phyloP scores from a whole-genome alignment of 345 rosid genomes.

The Citropsis articulata region DNA sequence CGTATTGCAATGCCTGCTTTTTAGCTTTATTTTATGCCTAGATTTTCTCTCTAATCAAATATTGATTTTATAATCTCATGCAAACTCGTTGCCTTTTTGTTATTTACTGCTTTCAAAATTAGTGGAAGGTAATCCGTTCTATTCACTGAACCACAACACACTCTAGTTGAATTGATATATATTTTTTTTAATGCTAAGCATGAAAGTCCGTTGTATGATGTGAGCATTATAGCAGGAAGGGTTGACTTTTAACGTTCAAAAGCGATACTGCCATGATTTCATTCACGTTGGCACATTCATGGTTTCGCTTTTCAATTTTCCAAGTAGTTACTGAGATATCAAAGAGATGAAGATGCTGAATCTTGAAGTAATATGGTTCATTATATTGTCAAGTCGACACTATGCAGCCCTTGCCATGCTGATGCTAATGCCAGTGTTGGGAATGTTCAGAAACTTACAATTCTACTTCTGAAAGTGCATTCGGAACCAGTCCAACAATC shows the following conservation, averaged over 20 bases:
- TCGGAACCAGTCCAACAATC: conserved; percentile 20
- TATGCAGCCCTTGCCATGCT: conserved; percentile 13
- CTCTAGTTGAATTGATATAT: background rate
- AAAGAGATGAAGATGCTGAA: conserved; percentile 10
- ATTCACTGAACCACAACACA: background rate
- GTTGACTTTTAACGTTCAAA: background rate
- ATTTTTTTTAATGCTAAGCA: background rate
- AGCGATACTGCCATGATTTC: background rate
- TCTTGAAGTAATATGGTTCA: background rate
- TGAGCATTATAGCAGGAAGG: background rate
- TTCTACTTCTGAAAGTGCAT: conserved; percentile 20
- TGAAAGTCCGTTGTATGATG: conserved; percentile 3
- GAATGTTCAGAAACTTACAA: conserved; percentile 27
- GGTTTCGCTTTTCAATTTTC: background rate
- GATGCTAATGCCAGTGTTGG: conserved; percentile 23
- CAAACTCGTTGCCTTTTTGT: background rate
- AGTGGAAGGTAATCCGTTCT: background rate
- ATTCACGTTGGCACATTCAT: background rate
- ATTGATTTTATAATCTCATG: background rate
- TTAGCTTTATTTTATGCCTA: background rate
- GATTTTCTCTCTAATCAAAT: background rate
- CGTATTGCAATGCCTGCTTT: background rate
- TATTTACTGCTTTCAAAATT: background rate
- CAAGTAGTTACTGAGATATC: background rate
- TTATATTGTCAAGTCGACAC: conserved; percentile 15